Evolutionary conservation across 139 green algal species (phyloP), one percentile per base, ranked within the genome.

Genomic region (Chlamydomonas schloesseri): DNA sequence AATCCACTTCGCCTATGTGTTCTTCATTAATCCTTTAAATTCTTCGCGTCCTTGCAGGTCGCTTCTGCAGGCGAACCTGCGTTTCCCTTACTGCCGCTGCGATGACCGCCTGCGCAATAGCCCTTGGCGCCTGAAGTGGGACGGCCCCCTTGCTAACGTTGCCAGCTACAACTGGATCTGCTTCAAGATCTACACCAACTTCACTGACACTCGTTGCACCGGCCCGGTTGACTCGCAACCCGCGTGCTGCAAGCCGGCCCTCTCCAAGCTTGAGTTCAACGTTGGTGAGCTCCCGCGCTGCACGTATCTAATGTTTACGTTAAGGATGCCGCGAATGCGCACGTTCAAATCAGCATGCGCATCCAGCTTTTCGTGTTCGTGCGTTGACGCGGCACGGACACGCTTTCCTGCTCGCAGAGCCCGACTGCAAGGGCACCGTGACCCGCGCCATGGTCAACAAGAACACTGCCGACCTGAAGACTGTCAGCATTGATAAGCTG

Each of bases 241-340:
- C 53, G 1, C 5, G 50, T 82, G 75, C 75, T 82, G 75, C 28
- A 58, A 28, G 3, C 24, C 57, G 0, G 34, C 72, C 34, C 36
- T 82, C 14, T 71, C 57, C 34, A 82, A 82, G 75, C 47, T 82
- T 17, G 75, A 82, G 58, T 82, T 82, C 75, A 29, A 82, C 64
- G 58, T 71, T 60, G 55, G 74, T 81, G 28, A 70, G 64, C 64
- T 14, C n/a, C n/a, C n/a, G n/a, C n/a, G n/a, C n/a, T n/a, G n/a
- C n/a, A n/a, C n/a, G n/a, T n/a, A n/a, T n/a, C n/a, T n/a, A n/a
- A n/a, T n/a, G n/a, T n/a, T n/a, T n/a, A n/a, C n/a, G n/a, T n/a
- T n/a, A n/a, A n/a, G n/a, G n/a, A n/a, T n/a, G n/a, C n/a, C n/a
- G n/a, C n/a, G n/a, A n/a, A n/a, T n/a, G n/a, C n/a, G n/a, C n/a